These are phyloP conservation scores for Fusarium sarcochroum DNA, from an alignment of 2,329 filamentous ascomycete species.

Conservation along the genomic window DNA sequence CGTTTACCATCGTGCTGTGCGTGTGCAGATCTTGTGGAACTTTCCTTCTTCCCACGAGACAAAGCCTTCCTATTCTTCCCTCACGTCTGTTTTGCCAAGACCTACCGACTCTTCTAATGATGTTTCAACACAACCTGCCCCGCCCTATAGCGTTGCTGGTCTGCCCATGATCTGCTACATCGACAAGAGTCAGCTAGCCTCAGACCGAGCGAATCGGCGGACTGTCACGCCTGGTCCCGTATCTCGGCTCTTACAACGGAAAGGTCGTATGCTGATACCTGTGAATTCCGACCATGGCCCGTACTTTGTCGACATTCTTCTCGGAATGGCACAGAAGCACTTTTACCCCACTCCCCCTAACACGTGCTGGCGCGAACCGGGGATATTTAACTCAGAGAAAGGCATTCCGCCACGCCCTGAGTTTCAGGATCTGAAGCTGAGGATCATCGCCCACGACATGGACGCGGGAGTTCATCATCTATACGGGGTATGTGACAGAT, in stretches of 20 bases:
- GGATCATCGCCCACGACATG: conserved; percentile 66
- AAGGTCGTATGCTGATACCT: conserved; percentile 64
- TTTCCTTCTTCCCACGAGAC: conserved; percentile 48
- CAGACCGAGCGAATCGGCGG: conserved; percentile 63
- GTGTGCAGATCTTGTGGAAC: conserved; percentile 66
- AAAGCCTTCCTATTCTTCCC: conserved; percentile 51
- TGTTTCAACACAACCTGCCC: conserved; percentile 43
- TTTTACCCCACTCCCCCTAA: conserved; percentile 58
- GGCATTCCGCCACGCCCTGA: conserved; percentile 47
- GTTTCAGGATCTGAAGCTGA: conserved; percentile 65
- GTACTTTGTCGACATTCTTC: conserved; percentile 65
- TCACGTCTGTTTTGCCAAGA: conserved; percentile 57
- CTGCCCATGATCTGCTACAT: conserved; percentile 62
- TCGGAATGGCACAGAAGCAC: conserved; percentile 70
- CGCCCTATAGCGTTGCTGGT: conserved; percentile 40
- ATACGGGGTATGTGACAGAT: conserved; percentile 64
- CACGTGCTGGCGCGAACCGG: conserved; percentile 45
- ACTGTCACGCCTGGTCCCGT: conserved; percentile 63
- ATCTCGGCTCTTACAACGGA: conserved; percentile 60
- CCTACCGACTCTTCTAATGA: conserved; percentile 51
- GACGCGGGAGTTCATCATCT: conserved; percentile 66
- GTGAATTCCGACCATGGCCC: conserved; percentile 65
- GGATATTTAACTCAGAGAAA: conserved; percentile 43
- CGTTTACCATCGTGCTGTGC: conserved; percentile 61
- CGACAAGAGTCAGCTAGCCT: conserved; percentile 61